Base-by-base conservation (phyloP, 805 yeast species). In the Cyberlindnera samutprakarnensis region DNA sequence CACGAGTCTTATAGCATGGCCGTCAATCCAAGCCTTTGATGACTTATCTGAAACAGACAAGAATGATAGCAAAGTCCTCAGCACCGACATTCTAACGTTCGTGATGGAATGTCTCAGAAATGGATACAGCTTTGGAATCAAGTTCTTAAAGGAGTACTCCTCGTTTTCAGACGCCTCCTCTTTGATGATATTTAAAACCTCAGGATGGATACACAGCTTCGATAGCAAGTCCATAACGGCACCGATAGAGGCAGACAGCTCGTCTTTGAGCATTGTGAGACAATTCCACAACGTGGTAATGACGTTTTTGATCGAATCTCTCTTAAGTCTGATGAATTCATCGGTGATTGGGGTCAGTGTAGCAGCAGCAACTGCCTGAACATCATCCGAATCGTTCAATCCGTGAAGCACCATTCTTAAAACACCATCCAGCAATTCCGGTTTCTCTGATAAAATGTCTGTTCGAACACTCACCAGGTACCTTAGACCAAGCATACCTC, bases 341-440 rank as follows among this genome's bases (percentile, higher is more conserved):
- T 70, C 65, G 2, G 95, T 87, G 28, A 92, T 84, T 4, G 98
- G 98, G 0, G 90, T 68, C 32, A 92, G 62, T 1, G 95, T 86
- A 3, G 95, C 82, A 1, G 98, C 97, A 16, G 95, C 87, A 28
- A 90, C 96, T 7, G 96, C 87, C 55, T 94, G 96, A 17, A 92
- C 97, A 54, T 92, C 99, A 46, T 87, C 94, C 33, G 75, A 68
- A 39, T 69, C 72, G 41, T 76, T 78, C 29, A 92, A 61, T 4
- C 96, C 95, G 57, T 83, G 85, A 26, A 92, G 62, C 1, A 92
- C 97, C 71, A 92, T 83, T 26, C 75, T 67, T 4, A 88, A 78
- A 1, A 88, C 87, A 32, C 72, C 70, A 38, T 80, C 80, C 22
- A 92, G 62, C 12, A 74, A 66, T 15, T 57, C 53, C 3, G 75